Percentiles rank a stretch among this genome's conserved stretches.
Conservation (phyloP, 2,329 filamentous ascomycete genomes). For the Bimuria novae-zelandiae region DNA sequence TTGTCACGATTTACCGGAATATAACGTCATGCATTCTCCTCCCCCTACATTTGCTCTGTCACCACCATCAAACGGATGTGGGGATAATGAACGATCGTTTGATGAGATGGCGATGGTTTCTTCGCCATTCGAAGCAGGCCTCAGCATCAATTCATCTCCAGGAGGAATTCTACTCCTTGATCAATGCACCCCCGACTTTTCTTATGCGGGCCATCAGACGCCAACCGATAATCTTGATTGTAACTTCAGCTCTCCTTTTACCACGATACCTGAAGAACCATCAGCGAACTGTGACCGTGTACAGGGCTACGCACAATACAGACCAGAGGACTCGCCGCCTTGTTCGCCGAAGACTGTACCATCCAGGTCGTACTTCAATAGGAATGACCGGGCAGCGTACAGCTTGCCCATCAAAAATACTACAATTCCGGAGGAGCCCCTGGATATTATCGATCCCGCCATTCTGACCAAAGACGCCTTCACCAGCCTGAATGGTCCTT, state of each 20-base stretch:
- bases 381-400: constrained; percentile 16
- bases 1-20: constrained; percentile 83
- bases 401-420: constrained; percentile 37
- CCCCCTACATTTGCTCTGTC: constrained; percentile 62
- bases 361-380: constrained; percentile 18
- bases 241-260: constrained; percentile 30
- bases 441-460: constrained; percentile 33
- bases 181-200: constrained; percentile 26
- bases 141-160: constrained; percentile 11
- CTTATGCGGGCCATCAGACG: constrained; percentile 26
- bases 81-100: constrained; percentile 10
- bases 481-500: constrained; percentile 22
- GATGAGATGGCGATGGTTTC: constrained; percentile 24
- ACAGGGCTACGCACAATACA: constrained; percentile 11
- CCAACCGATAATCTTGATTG: constrained; percentile 17
- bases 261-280: constrained; percentile 31
- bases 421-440: constrained; percentile 29
- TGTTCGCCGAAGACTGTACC: constrained; percentile 46
- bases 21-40: constrained; percentile 53
- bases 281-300: constrained; percentile 21
- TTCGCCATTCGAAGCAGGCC: constrained; percentile 26
- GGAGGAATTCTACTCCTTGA: constrained; percentile 6
- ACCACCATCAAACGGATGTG: constrained; percentile 15
- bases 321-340: constrained; percentile 40
- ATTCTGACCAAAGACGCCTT: constrained; percentile 31